Percentiles rank a stretch among this genome's conserved stretches.
These are phyloP conservation scores for Isatis lusitanica DNA, from an alignment of 441 rosid genomes.

Conservation along the genomic window DNA sequence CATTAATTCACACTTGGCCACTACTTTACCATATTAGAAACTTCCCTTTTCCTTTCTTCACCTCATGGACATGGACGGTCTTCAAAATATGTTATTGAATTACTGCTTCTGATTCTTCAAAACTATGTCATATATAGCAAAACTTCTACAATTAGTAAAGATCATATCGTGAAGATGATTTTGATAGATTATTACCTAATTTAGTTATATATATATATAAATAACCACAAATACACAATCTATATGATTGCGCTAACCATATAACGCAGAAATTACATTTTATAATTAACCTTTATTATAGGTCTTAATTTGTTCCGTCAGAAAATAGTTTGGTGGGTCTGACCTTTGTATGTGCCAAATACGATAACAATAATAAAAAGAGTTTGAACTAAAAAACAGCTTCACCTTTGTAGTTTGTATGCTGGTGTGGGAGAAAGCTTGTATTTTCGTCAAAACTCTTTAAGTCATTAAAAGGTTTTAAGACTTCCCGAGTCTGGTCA, in stretches of 20 bases:
- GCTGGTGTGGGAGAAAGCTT: background rate
- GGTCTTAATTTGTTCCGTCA: background rate
- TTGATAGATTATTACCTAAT: background rate
- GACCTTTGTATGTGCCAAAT: background rate
- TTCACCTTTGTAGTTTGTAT: background rate
- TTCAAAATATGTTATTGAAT: background rate
- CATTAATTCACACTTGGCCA: slow-evolving; percentile 23
- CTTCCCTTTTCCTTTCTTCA: background rate
- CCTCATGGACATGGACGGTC: background rate
- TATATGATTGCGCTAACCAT: background rate
- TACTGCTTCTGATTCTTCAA: background rate
- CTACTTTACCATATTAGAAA: slow-evolving; percentile 18
- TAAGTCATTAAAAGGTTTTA: too few species aligned
- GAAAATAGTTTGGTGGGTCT: background rate
- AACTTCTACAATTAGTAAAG: background rate
- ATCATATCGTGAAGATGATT: background rate
- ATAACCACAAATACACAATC: background rate
- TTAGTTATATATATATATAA: background rate
- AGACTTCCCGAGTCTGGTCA: background rate
- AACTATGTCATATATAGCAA: background rate
- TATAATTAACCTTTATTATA: background rate
- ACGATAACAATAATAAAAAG: background rate
- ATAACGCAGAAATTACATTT: background rate
- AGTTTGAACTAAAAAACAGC: background rate
- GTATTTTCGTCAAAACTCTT: background rate